Evolutionary conservation across 805 yeast genomes (phyloP), one percentile per base, ranked within the genome.

Genomic region (Wickerhamomyces silvicola): DNA sequence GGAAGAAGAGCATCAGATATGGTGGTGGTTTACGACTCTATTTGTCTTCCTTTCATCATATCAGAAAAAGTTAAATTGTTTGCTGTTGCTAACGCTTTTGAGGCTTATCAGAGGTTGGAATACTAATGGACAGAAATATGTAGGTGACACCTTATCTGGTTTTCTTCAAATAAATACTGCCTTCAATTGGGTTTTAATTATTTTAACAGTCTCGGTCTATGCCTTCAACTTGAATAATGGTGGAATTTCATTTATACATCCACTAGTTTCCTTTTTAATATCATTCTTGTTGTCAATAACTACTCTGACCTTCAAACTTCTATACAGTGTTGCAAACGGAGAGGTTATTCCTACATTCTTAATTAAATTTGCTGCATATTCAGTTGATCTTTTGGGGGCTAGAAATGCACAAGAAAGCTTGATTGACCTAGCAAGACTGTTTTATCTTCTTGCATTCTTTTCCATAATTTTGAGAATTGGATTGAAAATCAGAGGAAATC

Each of bases 1-100:
- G 12, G 98, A 92, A 50, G 98, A 92, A 54, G 98, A 92, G 51
- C 94, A 92, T 51, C 96, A 88, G 51, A 56, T 88, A 12, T 92
- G 98, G 98, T 92, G 94, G 84, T 82, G 85, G 78, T 60, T 71
- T 15, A 52, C 43, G 5, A 42, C 48, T 1, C 27, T 44, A 11
- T 47, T 56, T 24, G 14, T 47, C 5, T 31, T 46, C 0, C 27
- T 40, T 8, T 23, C 48, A 22, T 32, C 45, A 4, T 35, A 39
- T 14, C 21, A 26, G 12, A 22, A 17, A 25, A 43, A 32, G 24
- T 25, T 22, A 18, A 45, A 25, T 13, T 26, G 30, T 8, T 6
- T 30, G 10, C 8, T 23, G 2, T 27, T 50, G 1, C 28, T 57
- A 18, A 10, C 57, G 0, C 53, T 73, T 3, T 38, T 80, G 8